Evolutionary conservation across 116 monocot species (phyloP).

Genomic region (Iris pallida): DNA sequence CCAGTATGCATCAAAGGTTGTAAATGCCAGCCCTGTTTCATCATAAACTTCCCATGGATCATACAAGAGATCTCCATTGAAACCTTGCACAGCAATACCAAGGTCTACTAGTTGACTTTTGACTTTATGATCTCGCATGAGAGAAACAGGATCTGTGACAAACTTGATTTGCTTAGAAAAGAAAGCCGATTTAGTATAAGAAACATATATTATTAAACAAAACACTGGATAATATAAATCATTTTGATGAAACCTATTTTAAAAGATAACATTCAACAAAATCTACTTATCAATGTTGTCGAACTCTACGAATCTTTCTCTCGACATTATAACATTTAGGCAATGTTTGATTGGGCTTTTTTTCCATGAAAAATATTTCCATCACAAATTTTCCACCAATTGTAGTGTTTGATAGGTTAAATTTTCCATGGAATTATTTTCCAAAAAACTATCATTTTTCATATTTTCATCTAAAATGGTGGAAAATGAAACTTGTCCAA

Average conservation of each 20-base stretch:
- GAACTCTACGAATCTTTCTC: too few relatives aligned
- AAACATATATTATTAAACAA: neutral
- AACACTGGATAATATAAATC: neutral
- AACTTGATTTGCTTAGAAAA: conserved; percentile 1
- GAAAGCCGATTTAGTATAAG: neutral
- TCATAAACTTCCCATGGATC: conserved; percentile 90
- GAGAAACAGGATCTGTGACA: conserved; percentile 75
- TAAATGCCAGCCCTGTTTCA: conserved; percentile 63
- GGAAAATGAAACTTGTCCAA: too few relatives aligned
- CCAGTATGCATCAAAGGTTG: conserved; percentile 70
- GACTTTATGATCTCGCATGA: conserved; percentile 82
- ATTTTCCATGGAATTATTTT: too few relatives aligned
- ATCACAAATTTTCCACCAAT: too few relatives aligned
- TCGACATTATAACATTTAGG: too few relatives aligned
- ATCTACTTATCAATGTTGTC: too few relatives aligned
- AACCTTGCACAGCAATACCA: conserved; percentile 60
- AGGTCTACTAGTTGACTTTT: conserved; percentile 46
- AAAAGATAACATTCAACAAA: too few relatives aligned
- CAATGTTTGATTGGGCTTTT: too few relatives aligned
- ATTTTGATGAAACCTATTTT: neutral
- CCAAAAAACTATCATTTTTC: too few relatives aligned
- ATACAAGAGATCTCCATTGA: conserved; percentile 75
- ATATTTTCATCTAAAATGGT: too few relatives aligned
- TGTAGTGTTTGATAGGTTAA: too few relatives aligned
- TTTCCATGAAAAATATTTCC: too few relatives aligned